Base-by-base conservation (phyloP, 2,329 filamentous ascomycete genomes). In the Paradendryphiella salina region DNA sequence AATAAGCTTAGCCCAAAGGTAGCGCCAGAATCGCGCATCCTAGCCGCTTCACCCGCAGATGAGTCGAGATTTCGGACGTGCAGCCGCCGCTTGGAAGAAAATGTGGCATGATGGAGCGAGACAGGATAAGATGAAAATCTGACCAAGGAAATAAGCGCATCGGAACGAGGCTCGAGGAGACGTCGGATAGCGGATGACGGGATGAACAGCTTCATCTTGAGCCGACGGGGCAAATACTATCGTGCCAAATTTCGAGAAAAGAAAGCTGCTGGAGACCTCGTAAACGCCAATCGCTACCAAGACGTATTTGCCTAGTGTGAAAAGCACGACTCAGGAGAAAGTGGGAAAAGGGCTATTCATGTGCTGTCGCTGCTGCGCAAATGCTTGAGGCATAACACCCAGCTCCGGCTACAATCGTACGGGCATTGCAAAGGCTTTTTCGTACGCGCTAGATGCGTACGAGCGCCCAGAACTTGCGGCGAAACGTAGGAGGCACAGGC, bases 41-140 rank as follows among this genome's bases (percentile, higher is more conserved):
- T 59, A 56, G 57, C 46, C 49, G 54, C 48, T 36, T 51, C 35
- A 46, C 49, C 47, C 41, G 47, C 26, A 31, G 20, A 42, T 32
- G 52, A 39, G 52, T 54, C 55, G 55, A 60, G 55, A 55, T 54
- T 52, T 39, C 15, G 46, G 41, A 36, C 54, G 40, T 56, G 56
- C 53, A 56, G 36, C 36, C 36, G 33, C 17, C 36, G 43, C 46
- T 46, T 31, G 46, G 46, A 33, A 39, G 28, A 34, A 26, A 48
- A 53, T 41, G 32, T 34, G 46, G 52, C 45, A 52, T 48, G 28
- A 42, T 40, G 49, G 43, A 45, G 39, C 46, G n/a, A 38, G 26
- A 17, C 17, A 35, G 50, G 36, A 15, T 38, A 18, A 9, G 36
- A 40, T 32, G 33, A 26, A 17, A 26, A 26, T 35, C 21, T 28